phyloP scores from a whole-genome alignment of 202 grass and related monocot species.

The Schoenoplectus tabernaemontani region DNA sequence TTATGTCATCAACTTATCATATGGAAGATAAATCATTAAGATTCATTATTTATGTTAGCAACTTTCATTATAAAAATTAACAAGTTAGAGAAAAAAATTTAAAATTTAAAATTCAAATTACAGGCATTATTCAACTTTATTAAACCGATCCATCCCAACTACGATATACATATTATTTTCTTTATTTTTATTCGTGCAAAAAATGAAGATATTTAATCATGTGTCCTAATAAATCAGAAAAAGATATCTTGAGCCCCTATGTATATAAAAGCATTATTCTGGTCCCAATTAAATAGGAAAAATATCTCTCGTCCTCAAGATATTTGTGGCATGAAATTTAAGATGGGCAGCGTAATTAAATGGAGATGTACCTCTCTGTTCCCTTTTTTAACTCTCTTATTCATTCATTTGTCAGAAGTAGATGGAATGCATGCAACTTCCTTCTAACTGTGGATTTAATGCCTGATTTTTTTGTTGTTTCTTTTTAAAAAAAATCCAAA shows the following conservation, averaged over 20 bases:
- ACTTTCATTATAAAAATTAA: too few species aligned
- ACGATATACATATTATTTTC: too few species aligned
- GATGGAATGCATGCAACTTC: slow-evolving; percentile 15
- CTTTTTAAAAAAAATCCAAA: background rate
- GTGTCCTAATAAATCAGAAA: background rate
- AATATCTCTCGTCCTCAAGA: background rate
- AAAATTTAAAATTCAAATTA: too few species aligned
- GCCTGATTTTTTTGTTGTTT: background rate
- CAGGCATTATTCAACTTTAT: too few species aligned
- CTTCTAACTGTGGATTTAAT: slow-evolving; percentile 8
- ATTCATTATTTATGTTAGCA: too few species aligned
- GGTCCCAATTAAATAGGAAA: background rate
- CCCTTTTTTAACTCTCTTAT: slow-evolving; percentile 1
- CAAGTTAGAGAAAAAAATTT: too few species aligned
- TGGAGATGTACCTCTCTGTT: slow-evolving; percentile 7
- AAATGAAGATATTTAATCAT: too few species aligned
- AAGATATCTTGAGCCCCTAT: background rate
- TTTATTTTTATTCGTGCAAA: too few species aligned
- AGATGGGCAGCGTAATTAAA: background rate
- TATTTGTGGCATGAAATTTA: background rate
- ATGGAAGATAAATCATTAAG: too few species aligned
- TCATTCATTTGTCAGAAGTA: slow-evolving; percentile 3
- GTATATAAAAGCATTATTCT: background rate
- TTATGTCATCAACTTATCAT: too few species aligned
- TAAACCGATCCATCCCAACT: background rate